Base-by-base conservation (phyloP, 305 asterid genomes). In the Rubia tinctorum region DNA sequence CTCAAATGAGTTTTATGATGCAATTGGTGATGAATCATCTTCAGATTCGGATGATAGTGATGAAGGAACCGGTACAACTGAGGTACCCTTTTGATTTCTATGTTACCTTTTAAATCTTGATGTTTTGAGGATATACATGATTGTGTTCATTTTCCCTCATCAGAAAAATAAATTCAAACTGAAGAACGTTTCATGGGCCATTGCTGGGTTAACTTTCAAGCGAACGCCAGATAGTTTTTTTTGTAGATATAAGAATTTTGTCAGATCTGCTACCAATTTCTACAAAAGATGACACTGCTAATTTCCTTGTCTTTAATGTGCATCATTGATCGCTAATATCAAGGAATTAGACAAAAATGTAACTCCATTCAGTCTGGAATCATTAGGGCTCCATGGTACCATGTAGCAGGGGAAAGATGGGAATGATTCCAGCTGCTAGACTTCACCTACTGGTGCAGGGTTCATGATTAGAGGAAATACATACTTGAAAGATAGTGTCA, bases 401-500 rank as follows among this genome's bases (percentile, higher is more conserved):
- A 83, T 95, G 98, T 81, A 81, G 79, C 87, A 69, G 78, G 97
- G 92, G 43, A 88, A 89, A 80, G 87, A 88, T 81, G 99, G 85
- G 71, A 77, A 75, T 75, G 97, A 90, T 82, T 84, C 80, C 74
- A 89, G 88, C 79, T 93, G 98, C 88, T 95, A 98, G 99, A 86
- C 86, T 65, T 82, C 89, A 72, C 99, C 95, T 12, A 88, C 87
- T 83, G 99, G 98, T 73, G 82, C 96, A 72, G 98, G 96, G 49
- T 95, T 95, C 87, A 87, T 88, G 98, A 81, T 95, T 82, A 87
- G 99, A 84, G 99, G 99, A 81, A 90, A 89, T 80, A 86, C 96
- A 71, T 95, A 95, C 86, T 86, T 95, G 87, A 88, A 87, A 81
- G 98, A 95, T 76, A 85, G 83, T 85, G 81, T 79, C 71, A 95